Conservation (phyloP, 2,329 filamentous ascomycete species). For the Stenocarpella maydis region DNA sequence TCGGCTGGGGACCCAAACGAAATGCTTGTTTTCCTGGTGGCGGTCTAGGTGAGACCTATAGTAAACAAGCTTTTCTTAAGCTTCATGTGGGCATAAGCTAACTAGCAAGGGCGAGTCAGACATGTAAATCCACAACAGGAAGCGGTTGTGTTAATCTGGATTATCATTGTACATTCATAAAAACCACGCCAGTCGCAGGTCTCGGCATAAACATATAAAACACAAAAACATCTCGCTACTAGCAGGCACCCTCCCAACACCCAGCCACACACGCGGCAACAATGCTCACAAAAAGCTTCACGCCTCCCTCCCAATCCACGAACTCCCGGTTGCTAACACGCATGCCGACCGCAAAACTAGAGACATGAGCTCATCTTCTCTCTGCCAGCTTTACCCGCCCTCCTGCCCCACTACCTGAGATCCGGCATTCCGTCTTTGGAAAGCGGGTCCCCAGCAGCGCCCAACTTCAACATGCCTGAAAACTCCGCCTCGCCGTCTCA, state of each 20-base stretch:
- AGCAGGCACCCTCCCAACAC: too few species aligned
- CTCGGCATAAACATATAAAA: conserved; percentile 2
- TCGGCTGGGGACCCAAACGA: neutral
- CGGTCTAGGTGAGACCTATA: neutral
- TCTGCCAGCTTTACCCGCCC: too few species aligned
- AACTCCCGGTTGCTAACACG: neutral
- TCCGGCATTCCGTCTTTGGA: too few species aligned
- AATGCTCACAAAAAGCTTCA: neutral
- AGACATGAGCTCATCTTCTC: too few species aligned
- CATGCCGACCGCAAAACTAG: neutral
- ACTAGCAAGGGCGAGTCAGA: too few species aligned
- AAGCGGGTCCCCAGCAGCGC: fast-evolving
- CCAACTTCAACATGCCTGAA: neutral
- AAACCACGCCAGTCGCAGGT: too few species aligned
- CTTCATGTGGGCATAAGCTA: too few species aligned
- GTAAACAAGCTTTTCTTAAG: too few species aligned
- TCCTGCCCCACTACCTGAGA: too few species aligned
- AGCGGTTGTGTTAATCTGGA: too few species aligned
- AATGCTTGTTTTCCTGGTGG: conserved; percentile 19
- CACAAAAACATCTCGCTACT: neutral
- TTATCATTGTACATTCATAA: neutral
- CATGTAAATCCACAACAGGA: too few species aligned
- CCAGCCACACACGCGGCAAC: neutral
- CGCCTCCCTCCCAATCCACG: too few species aligned
- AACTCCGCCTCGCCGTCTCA: fast-evolving